Evolutionary conservation across 306 rosid genomes (phyloP).

Genomic region (Oxytropis ochrocephala): DNA sequence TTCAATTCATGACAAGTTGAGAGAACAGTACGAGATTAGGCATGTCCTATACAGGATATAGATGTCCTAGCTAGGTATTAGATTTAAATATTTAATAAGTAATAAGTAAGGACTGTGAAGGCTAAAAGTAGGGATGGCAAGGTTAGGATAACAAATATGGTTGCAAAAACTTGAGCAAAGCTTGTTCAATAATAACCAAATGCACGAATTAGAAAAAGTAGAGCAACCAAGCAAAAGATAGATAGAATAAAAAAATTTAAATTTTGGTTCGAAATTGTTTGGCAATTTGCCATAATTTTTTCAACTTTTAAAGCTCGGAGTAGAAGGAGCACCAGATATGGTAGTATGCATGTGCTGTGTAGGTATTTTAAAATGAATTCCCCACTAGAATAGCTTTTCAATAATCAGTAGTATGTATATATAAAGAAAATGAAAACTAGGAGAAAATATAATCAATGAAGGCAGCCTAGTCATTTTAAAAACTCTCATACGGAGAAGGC

Average conservation of each 20-base stretch:
- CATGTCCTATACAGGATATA: background rate
- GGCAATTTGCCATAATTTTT: background rate
- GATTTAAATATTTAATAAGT: too few species aligned
- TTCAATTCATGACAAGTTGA: background rate
- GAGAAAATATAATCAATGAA: background rate
- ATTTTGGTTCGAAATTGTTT: background rate
- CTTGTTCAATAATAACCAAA: background rate
- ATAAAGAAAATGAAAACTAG: background rate
- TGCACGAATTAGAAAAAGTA: background rate
- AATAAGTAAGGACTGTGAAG: background rate
- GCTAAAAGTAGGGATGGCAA: background rate
- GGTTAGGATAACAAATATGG: background rate
- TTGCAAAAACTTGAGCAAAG: background rate
- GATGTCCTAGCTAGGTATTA: background rate
- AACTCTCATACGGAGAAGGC: background rate
- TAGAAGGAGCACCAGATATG: background rate
- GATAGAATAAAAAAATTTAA: background rate
- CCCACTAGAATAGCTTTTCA: background rate
- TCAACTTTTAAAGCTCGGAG: background rate
- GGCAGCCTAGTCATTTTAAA: background rate
- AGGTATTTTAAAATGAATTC: background rate
- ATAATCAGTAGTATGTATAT: background rate
- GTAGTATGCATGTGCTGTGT: background rate
- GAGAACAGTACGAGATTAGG: background rate
- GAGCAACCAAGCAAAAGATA: background rate